These are phyloP conservation scores for Astragalus membranaceus DNA, from an alignment of 306 rosid genomes.

Conservation along the genomic window DNA sequence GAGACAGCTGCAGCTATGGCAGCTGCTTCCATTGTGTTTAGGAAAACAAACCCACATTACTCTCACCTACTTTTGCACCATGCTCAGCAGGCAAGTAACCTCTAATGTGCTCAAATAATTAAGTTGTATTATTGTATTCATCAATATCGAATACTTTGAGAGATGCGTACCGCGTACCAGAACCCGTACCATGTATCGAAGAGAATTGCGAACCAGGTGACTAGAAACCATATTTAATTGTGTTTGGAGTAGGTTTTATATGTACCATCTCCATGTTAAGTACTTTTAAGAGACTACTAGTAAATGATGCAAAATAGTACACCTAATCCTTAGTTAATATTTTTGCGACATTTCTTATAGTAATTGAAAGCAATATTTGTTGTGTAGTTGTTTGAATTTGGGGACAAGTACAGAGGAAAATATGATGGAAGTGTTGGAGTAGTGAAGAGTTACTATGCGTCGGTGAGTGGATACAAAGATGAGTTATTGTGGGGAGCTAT, in stretches of 20 bases:
- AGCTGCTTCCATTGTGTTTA: conserved; percentile 61
- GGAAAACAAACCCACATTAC: conserved; percentile 60
- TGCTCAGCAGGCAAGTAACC: conserved; percentile 50
- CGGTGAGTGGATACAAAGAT: conserved; percentile 90
- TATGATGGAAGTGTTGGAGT: conserved; percentile 64
- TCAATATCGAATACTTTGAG: neutral
- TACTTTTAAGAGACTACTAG: neutral
- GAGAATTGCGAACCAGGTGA: neutral
- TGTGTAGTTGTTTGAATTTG: conserved; percentile 72
- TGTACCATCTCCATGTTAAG: neutral
- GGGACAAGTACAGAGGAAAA: conserved; percentile 66
- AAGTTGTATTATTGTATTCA: neutral
- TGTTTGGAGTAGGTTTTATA: neutral
- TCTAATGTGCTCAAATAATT: neutral
- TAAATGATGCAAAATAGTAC: neutral
- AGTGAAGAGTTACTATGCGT: conserved; percentile 80
- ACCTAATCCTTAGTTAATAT: too few relatives aligned
- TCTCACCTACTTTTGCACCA: conserved; percentile 71
- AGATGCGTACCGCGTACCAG: too few relatives aligned
- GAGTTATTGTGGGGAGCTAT: conserved; percentile 78
- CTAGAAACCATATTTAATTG: neutral
- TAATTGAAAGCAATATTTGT: neutral
- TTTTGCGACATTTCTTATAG: neutral
- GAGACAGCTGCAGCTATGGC: conserved; percentile 85
- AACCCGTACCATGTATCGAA: too few relatives aligned